Base-by-base conservation (phyloP, 805 yeast genomes). In the Pichia membranifaciens region DNA sequence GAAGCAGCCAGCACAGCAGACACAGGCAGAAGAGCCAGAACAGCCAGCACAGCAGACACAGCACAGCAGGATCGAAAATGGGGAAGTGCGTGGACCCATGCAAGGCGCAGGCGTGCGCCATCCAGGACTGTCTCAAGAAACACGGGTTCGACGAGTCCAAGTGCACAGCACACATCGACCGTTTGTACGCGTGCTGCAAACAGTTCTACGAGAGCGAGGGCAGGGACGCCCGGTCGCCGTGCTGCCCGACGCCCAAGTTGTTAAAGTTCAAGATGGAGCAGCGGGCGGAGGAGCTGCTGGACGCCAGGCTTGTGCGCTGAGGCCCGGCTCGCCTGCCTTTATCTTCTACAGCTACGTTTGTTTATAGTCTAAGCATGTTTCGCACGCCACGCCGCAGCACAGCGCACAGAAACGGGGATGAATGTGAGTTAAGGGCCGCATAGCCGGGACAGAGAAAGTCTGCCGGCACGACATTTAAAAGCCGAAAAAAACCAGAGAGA, bases 381-480 rank as follows among this genome's bases (percentile, higher is more conserved):
- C 10, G 29, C 10, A 25, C 29, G 10, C 29, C 10, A 25, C 10
- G 10, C 7, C 10, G 29, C 7, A 25, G 10, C 10, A 25, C 10
- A 25, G 29, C 29, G n/a, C n/a, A n/a, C n/a, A n/a, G n/a, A n/a
- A n/a, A 25, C 10, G 29, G 7, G 29, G 10, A 25, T 38, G 54
- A 51, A 69, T 82, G 84, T 82, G 61, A 69, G 86, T 81, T 78
- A 75, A 74, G 83, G 81, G 77, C 88, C 84, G 87, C 87, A 79
- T 75, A 73, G 78, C 69, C 71, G 64, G 62, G 61, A 72, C 68
- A 71, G 53, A 40, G 50, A 51, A 58, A 58, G 51, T 57, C 59
- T 56, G 57, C 36, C 36, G 72, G 74, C 76, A 70, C 82, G 83
- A 72, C 82, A 72, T 69, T 68, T 28, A 67, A 52, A 61, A 73